These are phyloP conservation scores for Talaromyces sp. DNA, from an alignment of 2,329 filamentous ascomycete species.

Conservation along the genomic window DNA sequence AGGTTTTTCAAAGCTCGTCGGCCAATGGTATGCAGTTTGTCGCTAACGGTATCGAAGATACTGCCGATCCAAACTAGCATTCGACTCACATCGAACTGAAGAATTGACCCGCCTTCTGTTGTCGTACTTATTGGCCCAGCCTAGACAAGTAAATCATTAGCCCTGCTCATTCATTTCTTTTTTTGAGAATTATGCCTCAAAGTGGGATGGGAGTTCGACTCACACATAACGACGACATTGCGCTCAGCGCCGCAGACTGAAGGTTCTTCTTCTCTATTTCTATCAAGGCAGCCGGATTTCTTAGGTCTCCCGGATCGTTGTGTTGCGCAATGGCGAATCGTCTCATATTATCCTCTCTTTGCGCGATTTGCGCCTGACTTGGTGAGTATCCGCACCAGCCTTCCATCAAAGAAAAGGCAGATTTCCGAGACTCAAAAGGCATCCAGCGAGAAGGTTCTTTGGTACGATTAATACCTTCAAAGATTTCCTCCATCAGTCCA, in stretches of 20 bases:
- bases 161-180: neutral
- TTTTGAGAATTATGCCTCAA: neutral
- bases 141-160: conserved; percentile 20
- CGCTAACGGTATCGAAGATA: conserved; percentile 87
- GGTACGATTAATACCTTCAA: conserved; percentile 81
- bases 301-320: conserved; percentile 64
- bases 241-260: conserved; percentile 80
- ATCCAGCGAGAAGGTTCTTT: conserved; percentile 88
- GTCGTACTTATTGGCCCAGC: conserved; percentile 73
- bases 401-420: conserved; percentile 94
- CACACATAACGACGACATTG: conserved; percentile 90
- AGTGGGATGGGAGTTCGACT: too few relatives aligned
- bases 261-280: conserved; percentile 96
- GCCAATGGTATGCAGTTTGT: conserved; percentile 86
- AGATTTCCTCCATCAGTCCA: conserved; percentile 85
- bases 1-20: conserved; percentile 82
- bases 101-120: conserved; percentile 77
- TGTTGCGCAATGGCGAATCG: conserved; percentile 79
- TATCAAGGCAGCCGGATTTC: conserved; percentile 79
- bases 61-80: conserved; percentile 95
- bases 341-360: conserved; percentile 80
- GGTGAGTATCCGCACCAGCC: conserved; percentile 98
- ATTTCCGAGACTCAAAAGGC: conserved; percentile 93
- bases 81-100: conserved; percentile 86
- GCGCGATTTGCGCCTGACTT: conserved; percentile 75